phyloP scores from a whole-genome alignment of 139 green algal species.

The Auxenochlorella pyrenoidosa region DNA sequence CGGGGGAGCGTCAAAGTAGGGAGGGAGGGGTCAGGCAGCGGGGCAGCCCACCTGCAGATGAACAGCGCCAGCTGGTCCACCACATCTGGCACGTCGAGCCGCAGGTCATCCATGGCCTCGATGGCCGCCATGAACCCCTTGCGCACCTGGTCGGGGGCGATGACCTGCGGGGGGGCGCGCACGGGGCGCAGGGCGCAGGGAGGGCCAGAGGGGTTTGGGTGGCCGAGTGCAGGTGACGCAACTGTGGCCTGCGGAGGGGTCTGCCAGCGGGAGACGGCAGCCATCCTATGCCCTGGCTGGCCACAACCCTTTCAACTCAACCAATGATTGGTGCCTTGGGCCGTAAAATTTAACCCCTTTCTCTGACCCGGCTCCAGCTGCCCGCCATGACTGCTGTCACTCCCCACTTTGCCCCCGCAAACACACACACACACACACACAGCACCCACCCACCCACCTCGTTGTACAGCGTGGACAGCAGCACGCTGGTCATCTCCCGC shows the following conservation, averaged over 20 bases:
- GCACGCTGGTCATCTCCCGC: conserved; percentile 87
- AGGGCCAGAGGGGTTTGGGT: too few species aligned
- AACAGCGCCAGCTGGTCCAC: conserved; percentile 75
- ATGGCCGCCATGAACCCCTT: conserved; percentile 79
- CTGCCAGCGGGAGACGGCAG: too few species aligned
- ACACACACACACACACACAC: neutral
- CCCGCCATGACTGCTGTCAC: too few species aligned
- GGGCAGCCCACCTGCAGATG: conserved; percentile 34
- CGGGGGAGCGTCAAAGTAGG: too few species aligned
- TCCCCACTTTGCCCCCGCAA: neutral
- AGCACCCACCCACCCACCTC: conserved; percentile 53
- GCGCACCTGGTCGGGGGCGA: conserved; percentile 28
- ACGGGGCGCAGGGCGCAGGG: neutral
- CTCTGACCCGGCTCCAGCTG: too few species aligned
- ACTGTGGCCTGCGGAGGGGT: too few species aligned
- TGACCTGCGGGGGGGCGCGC: conserved; percentile 5
- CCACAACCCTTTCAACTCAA: too few species aligned
- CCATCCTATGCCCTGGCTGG: too few species aligned
- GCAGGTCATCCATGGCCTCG: conserved; percentile 78
- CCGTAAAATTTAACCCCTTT: too few species aligned
- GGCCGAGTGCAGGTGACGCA: too few species aligned
- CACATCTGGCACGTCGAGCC: conserved; percentile 90
- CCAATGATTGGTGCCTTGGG: too few species aligned
- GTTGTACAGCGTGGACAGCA: conserved; percentile 89
- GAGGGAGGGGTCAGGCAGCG: neutral